These are phyloP conservation scores for Taphrina wiesneri DNA, from an alignment of 1,139 yeast genomes.

Conservation along the genomic window DNA sequence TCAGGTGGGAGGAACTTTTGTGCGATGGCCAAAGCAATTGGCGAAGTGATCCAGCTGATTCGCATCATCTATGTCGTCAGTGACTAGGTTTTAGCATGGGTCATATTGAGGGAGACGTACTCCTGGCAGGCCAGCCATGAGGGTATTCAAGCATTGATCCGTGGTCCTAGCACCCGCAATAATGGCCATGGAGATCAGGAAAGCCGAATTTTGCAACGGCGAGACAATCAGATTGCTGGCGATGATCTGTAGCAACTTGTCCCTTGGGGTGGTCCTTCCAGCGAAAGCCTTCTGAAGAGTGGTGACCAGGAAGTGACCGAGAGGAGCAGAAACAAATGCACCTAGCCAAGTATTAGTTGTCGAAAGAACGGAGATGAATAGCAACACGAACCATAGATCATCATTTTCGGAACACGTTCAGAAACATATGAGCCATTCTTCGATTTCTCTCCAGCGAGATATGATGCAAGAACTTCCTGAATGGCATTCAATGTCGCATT, in stretches of 20 bases:
- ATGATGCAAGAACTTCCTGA: constrained; percentile 47
- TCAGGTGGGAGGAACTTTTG: constrained; percentile 71
- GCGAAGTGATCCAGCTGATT: constrained; percentile 66
- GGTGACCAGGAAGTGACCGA: constrained; percentile 57
- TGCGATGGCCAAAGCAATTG: constrained; percentile 65
- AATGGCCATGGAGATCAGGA: constrained; percentile 53
- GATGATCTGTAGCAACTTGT: constrained; percentile 60
- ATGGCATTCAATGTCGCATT: constrained; percentile 47
- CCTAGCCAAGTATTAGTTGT: not conserved
- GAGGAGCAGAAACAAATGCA: constrained; percentile 67
- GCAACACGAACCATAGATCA: constrained; percentile 59
- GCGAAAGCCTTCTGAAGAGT: constrained; percentile 46
- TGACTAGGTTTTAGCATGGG: not conserved
- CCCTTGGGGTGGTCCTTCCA: constrained; percentile 43
- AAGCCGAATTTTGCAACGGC: constrained; percentile 61
- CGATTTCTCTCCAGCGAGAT: constrained; percentile 47
- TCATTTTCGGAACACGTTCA: constrained; percentile 62
- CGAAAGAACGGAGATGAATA: not conserved
- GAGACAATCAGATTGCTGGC: constrained; percentile 64
- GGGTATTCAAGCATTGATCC: constrained; percentile 47
- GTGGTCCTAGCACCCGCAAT: constrained; percentile 48
- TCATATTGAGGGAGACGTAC: constrained; percentile 44
- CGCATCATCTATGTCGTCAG: constrained; percentile 46
- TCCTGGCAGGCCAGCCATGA: constrained; percentile 55
- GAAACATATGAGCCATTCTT: constrained; percentile 47